Base-by-base conservation (phyloP, 2,329 filamentous ascomycete species). In the Raffaelea deltoideospora region DNA sequence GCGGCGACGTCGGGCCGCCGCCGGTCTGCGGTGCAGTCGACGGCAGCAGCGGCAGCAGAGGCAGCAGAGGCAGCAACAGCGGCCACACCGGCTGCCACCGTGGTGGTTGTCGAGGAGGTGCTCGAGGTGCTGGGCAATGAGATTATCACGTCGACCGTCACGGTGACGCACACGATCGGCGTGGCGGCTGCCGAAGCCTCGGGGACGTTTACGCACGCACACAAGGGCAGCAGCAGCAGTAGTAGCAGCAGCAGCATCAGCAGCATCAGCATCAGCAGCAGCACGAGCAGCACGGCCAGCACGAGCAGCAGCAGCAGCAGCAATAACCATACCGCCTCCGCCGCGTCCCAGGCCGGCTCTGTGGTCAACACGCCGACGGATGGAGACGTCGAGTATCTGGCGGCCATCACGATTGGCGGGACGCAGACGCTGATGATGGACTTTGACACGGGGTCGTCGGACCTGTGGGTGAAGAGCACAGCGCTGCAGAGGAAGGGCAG, bases 401-500 rank as follows among this genome's bases (percentile, higher is more conserved):
- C 75, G 1, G 76, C 76, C 0, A 73, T 84, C 36, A 66, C 52
- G n/a, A 69, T 85, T 43, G 79, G 79, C 41, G 76, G 74, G 5
- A n/a, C n/a, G n/a, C 79, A 84, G 56, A 67, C 64, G 5, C 48
- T 85, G 39, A 72, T 75, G 49, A 58, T 85, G 51, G 72, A 82
- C 52, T 81, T 85, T 50, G 79, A 85, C 55, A 79, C 76, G n/a
- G 79, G 79, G 39, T 83, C 78, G 2, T 70, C 79, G 11, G 79
- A 84, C 54, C 64, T 82, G 60, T 85, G 78, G 79, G 69, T 79
- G 18, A 79, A 84, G 59, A 79, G 69, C 58, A 73, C 69, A 14
- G 52, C 65, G 37, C 65, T 83, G 27, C 63, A 61, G 27, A n/a
- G n/a, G n/a, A n/a, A n/a, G n/a, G n/a, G n/a, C n/a, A n/a, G n/a